phyloP scores from a whole-genome alignment of 2,329 filamentous ascomycete species.

The Fusarium austroafricanum region DNA sequence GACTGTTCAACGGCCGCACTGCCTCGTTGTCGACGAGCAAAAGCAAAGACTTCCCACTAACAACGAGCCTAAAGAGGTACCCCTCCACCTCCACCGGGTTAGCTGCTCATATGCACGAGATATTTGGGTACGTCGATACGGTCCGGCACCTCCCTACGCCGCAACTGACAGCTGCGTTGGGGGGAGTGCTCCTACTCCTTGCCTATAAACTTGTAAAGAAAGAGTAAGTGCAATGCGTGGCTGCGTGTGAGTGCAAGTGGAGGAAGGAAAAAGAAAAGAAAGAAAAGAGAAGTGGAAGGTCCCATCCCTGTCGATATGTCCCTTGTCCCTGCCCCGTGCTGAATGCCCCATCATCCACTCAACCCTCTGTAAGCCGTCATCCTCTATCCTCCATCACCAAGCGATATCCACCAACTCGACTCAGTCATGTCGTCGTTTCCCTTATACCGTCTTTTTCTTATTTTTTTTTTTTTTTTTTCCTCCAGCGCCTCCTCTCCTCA shows the following conservation, averaged over 20 bases:
- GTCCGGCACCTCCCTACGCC: conserved; percentile 32
- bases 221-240: not conserved
- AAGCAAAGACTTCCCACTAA: conserved; percentile 18
- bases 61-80: not conserved
- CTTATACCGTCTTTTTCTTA: conserved; percentile 16
- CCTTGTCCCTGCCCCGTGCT: conserved; percentile 45
- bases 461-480: not conserved
- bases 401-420: conserved; percentile 8
- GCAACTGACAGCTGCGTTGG: conserved; percentile 37
- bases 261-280: conserved; percentile 37
- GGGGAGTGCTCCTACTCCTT: not conserved
- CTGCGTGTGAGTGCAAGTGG: conserved; percentile 7
- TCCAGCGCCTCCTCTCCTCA: not conserved
- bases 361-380: conserved; percentile 30
- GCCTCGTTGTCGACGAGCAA: conserved; percentile 13
- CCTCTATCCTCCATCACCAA: conserved; percentile 37
- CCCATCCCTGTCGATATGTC: conserved; percentile 28
- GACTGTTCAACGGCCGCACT: conserved; percentile 27
- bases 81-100: not conserved
- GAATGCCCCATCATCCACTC: conserved; percentile 44
- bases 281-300: conserved; percentile 31
- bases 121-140: not conserved
- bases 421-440: conserved; percentile 1
- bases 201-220: too few species aligned
- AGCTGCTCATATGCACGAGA: not conserved